These are phyloP conservation scores for Pulicaria dysenterica DNA, from an alignment of 129 eudicot genomes.

Conservation along the genomic window DNA sequence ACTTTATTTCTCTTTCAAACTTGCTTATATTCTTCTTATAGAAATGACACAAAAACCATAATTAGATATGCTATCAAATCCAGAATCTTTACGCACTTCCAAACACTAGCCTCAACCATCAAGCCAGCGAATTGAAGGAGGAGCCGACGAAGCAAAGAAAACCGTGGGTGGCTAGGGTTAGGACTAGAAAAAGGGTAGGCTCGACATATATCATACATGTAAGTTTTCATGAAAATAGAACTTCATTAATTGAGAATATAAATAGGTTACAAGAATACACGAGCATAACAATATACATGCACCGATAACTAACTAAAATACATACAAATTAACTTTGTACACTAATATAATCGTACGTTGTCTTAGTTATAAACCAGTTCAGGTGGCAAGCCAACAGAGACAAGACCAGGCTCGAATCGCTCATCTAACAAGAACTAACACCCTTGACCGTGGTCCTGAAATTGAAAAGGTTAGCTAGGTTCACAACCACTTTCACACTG, in stretches of 20 bases:
- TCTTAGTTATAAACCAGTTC: background rate
- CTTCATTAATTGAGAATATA: too few relatives aligned
- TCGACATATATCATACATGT: too few relatives aligned
- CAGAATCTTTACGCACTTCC: constrained; percentile 17
- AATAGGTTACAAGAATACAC: too few relatives aligned
- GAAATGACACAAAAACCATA: constrained; percentile 18
- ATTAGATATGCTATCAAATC: constrained; percentile 19
- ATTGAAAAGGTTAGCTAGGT: constrained; percentile 29
- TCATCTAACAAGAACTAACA: background rate
- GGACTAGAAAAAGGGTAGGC: too few relatives aligned
- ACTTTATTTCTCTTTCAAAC: constrained; percentile 20
- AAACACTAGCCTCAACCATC: background rate
- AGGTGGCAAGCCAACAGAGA: background rate
- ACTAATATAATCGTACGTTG: too few relatives aligned
- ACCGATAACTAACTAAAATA: too few relatives aligned
- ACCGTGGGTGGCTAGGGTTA: too few relatives aligned
- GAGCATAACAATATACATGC: too few relatives aligned
- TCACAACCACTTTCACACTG: constrained; percentile 15
- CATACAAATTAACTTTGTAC: too few relatives aligned
- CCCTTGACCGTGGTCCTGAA: constrained; percentile 3
- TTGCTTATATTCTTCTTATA: constrained; percentile 26
- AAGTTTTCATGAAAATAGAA: too few relatives aligned
- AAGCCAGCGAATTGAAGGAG: too few relatives aligned
- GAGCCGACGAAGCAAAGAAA: too few relatives aligned
- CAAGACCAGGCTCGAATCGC: background rate